Percentiles rank a stretch among this genome's conserved stretches.
phyloP scores from a whole-genome alignment of 2,329 filamentous ascomycete species.

The Aspergillus proliferans region DNA sequence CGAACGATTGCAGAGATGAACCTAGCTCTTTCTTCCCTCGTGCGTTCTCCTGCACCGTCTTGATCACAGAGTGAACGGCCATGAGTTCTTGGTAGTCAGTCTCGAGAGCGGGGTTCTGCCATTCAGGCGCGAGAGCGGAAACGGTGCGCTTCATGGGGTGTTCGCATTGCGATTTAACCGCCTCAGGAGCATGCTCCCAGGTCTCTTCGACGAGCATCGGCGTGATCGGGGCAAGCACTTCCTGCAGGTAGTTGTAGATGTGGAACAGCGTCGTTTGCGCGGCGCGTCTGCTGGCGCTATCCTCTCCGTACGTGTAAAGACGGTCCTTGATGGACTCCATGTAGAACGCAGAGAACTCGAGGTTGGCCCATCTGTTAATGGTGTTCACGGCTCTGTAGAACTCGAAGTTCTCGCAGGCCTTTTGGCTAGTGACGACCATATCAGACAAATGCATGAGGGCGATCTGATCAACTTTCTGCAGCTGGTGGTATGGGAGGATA shows the following conservation, averaged over 20 bases:
- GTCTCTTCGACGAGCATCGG: constrained; percentile 83
- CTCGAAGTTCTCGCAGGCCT: constrained; percentile 64
- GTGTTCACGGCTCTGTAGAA: constrained; percentile 71
- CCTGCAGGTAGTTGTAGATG: constrained; percentile 66
- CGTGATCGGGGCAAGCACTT: constrained; percentile 74
- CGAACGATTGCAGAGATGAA: constrained; percentile 71
- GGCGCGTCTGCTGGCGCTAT: constrained; percentile 53
- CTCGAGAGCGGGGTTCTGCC: constrained; percentile 45
- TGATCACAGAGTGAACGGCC: constrained; percentile 60
- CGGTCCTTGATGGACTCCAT: constrained; percentile 88
- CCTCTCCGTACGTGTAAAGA: constrained; percentile 73
- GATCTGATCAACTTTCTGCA: constrained; percentile 64
- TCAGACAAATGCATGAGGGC: constrained; percentile 68
- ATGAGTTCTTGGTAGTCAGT: constrained; percentile 35
- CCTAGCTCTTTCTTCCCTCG: constrained; percentile 66
- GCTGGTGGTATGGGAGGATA: constrained; percentile 36
- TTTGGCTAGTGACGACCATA: constrained; percentile 58
- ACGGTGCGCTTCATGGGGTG: constrained; percentile 41
- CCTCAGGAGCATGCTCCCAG: constrained; percentile 68
- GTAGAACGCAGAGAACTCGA: constrained; percentile 86
- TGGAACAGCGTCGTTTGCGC: constrained; percentile 53
- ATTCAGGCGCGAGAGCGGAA: constrained; percentile 25
- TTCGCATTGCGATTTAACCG: constrained; percentile 49
- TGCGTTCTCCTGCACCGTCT: constrained; percentile 67
- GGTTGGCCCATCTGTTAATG: constrained; percentile 75